Conservation (phyloP, 345 rosid genomes). For the Trapa bicornis region DNA sequence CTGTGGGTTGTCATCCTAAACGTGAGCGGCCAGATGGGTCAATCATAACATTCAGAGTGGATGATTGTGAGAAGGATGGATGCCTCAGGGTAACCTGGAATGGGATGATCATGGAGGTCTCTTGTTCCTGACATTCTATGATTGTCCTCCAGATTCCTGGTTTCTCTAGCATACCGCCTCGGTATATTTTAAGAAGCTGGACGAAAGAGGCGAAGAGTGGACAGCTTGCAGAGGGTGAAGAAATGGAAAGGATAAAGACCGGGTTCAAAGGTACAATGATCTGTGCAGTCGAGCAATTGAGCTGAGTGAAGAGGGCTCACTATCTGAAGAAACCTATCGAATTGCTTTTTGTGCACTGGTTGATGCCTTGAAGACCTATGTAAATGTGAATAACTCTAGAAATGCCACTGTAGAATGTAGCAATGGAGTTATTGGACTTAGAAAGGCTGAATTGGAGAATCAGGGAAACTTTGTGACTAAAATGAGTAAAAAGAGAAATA, state of each 20-base stretch:
- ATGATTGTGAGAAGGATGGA: constrained; percentile 39
- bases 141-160: constrained; percentile 48
- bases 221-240: constrained; percentile 21
- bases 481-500: constrained; percentile 31
- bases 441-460: constrained; percentile 25
- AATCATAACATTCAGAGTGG: constrained; percentile 28
- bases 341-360: constrained; percentile 32
- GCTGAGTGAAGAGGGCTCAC: constrained; percentile 42
- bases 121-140: constrained; percentile 46
- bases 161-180: constrained; percentile 32
- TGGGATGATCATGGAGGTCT: constrained; percentile 26
- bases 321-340: constrained; percentile 24
- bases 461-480: constrained; percentile 19
- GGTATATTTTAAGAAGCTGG: constrained; percentile 43
- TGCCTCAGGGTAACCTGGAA: constrained; percentile 40
- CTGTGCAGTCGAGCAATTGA: constrained; percentile 34
- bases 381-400: constrained; percentile 26
- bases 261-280: constrained; percentile 40
- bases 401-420: constrained; percentile 1
- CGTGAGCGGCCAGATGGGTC: constrained; percentile 25
- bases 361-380: constrained; percentile 39
- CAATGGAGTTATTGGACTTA: constrained; percentile 12
- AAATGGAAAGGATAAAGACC: constrained; percentile 17
- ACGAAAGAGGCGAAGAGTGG: constrained; percentile 40
- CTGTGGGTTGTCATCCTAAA: constrained; percentile 47